Base-by-base conservation (phyloP, 257 asterid species). In the Penstemon eatonii region DNA sequence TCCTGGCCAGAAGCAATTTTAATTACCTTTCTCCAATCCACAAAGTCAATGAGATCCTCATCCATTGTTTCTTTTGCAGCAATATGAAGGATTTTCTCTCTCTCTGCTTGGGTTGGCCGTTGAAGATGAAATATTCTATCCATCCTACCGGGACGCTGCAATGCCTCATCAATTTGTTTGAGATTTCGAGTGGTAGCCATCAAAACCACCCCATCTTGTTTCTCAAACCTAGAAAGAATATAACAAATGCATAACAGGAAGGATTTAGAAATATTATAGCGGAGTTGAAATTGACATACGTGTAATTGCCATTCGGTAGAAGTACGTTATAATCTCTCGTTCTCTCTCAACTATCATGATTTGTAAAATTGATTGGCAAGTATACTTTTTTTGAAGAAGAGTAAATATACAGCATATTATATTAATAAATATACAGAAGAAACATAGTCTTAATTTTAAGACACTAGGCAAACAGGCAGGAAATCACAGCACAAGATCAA, bases 61-160 rank as follows among this genome's bases (percentile, higher is more conserved):
- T 94, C 99, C 96, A 94, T 94, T 40, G 92, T 87, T 84, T 86
- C 92, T 76, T 83, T 86, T 25, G 97, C 97, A 76, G 96, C 85
- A 75, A 73, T 55, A 19, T 39, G 79, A 42, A 94, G 85, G 62
- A 94, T 91, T 78, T 80, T 84, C 77, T 94, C 97, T 79, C 97
- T 83, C 83, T 94, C 99, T 54, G 77, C 71, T 77, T 84, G 95
- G 65, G 92, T 90, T 58, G 96, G 96, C n/a, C 79, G 83, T 57
- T 94, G 99, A 77, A 94, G 97, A 81, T 85, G 88, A 84, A 94
- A 89, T 73, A 90, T 83, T 77, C 99, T 90, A 80, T 94, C 99
- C 97, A 94, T 94, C 75, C 99, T 81, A 66, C 99, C 97, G 75
- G 99, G 99, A 66, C 99, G 99, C 85, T 74, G 88, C 81, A 94